Base-by-base conservation (phyloP, 2,329 filamentous ascomycete species). In the Rutstroemia sp. region DNA sequence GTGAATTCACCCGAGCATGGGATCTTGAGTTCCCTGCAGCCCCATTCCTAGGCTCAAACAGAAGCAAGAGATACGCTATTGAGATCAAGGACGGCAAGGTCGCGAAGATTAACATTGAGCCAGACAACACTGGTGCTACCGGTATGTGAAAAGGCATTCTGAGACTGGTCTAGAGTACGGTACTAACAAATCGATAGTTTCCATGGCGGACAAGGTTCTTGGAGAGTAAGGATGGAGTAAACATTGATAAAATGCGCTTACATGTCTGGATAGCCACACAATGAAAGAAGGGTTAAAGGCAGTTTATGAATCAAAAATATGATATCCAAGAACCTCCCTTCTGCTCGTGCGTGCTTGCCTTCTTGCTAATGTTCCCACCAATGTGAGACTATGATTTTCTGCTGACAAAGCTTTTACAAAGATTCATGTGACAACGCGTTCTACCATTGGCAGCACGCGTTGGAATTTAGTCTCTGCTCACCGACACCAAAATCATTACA, bases 51-150 rank as follows among this genome's bases (percentile, higher is more conserved):
- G 92, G 92, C 46, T 85, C 86, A 65, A 76, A 82, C 65, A 83
- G 92, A 62, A 87, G 88, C 74, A 95, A 96, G 82, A 83, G 92
- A 56, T 96, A 95, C 68, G 90, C 89, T 21, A 78, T 96, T 54
- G 80, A 91, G 47, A 77, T 95, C 54, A 84, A 95, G 74, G 76
- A 94, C 65, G 92, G 92, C 64, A 90, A 89, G 74, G 88, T 96
- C 65, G 86, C 86, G 74, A 82, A 85, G 67, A 81, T 86, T n/a
- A 82, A 90, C 66, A 81, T 96, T 50, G 92, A 96, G 79, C 87
- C 90, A 14, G 92, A 96, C 72, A 92, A 89, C 74, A 92, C 88
- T 49, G 90, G 90, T 37, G 79, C 90, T 48, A 78, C 85, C 62
- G 53, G 53, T 56, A 56, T 45, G 53, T 37, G 21, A 39, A 12